Base-by-base conservation (phyloP, 2,329 filamentous ascomycete species). In the Fusarium staphyleae region DNA sequence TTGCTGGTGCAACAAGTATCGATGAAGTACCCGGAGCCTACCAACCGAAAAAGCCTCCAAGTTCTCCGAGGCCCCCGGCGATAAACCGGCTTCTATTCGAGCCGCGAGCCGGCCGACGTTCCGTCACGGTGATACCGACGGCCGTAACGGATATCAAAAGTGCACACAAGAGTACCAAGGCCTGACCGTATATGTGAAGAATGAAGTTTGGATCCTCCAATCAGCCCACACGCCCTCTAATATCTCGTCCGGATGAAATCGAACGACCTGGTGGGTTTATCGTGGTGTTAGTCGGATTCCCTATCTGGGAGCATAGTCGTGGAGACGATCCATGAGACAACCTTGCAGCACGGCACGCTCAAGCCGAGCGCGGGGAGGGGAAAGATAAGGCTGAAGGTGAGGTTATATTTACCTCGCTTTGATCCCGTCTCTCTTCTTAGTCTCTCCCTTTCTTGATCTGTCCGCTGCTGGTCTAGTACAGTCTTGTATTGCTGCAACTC, bases 41-140 rank as follows among this genome's bases (percentile, higher is more conserved):
- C 32, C 32, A 12, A 4, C 39, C 44, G 39, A 58, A 35, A 47
- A 41, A 48, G 26, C 37, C 5, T n/a, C 19, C 40, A 33, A 36
- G 36, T 30, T 9, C 13, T 13, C 28, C 28, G 28, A 10, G 28
- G 12, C 12, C 12, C 28, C 30, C 42, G 51, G 46, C 34, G 26
- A 29, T 16, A 19, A 10, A 15, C 30, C 14, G n/a, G n/a, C n/a
- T n/a, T n/a, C n/a, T n/a, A n/a, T n/a, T 29, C n/a, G 24, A 29
- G 42, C 57, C 57, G 58, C 58, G 55, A 59, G 49, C 59, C 58
- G 59, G 35, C 58, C 55, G 59, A 63, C n/a, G 62, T 12, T 55
- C 59, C 56, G 57, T 49, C 15, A 49, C 8, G 14, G 14, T n/a
- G 11, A 11, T 10, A 26, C 48, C 48, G 33, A 62, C 36, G 60